Evolutionary conservation across 352 stramenopile species (phyloP), one percentile per base, ranked within the genome.

Genomic region (Peronosclerospora sorghi): DNA sequence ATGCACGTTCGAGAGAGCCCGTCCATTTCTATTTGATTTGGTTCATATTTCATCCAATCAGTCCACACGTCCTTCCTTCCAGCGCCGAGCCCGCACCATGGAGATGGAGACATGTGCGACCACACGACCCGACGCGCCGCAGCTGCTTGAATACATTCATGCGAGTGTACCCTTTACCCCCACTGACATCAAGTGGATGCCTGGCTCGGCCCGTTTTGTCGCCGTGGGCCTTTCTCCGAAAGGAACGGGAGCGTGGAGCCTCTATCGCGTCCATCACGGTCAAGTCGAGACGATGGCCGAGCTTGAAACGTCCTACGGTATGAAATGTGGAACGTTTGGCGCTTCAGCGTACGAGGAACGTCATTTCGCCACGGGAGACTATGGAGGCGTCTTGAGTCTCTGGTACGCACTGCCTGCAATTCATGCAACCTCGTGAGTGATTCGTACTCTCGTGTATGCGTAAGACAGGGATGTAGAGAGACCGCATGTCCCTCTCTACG

Each of bases 241-340:
- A 27, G 90, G 83, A 24, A 97, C 92, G 13, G 94, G 94, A 36
- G 84, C 83, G 1, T 49, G 98, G 35, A 70, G 91, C 18, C 65
- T 98, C 35, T 96, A 92, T 41, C 79, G 91, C 13, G 68, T 98
- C 10, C 71, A 95, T 35, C 72, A 95, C 34, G 89, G 94, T 14
- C 74, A 95, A 34, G 57, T 89, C 23, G 69, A 77, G 49, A 81
- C 76, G 14, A 43, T 68, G 36, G 49, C 51, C 1, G 77, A 85
- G 59, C 48, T 84, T 28, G 76, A 96, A 54, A 90, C 86, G 41
- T 65, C 68, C 9, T 56, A 96, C 29, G 95, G 90, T 23, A 84
- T 98, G 61, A 98, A 98, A 59, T 98, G 92, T 53, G 81, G 77
- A 15, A 98, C 95, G 8, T 98, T 98, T 63, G 94, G 89, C 10